Percentiles rank a stretch among this genome's conserved stretches.
Conservation (phyloP, 2,329 filamentous ascomycete species). For the Penicillium sp. region DNA sequence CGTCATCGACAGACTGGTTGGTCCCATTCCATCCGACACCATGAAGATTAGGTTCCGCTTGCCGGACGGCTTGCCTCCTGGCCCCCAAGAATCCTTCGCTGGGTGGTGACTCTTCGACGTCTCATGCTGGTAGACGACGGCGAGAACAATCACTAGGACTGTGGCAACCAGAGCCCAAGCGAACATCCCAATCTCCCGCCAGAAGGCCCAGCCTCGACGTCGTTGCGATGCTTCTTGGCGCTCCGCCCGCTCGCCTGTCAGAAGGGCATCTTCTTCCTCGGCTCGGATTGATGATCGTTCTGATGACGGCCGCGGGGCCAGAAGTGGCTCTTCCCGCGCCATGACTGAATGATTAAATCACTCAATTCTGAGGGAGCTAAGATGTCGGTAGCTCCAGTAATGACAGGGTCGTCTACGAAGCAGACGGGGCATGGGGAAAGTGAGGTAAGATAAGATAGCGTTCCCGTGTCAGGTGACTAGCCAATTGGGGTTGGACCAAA, state of each 20-base stretch:
- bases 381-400: neutral
- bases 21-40: slow-evolving; percentile 98
- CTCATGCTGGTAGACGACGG: slow-evolving; percentile 70
- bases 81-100: slow-evolving; percentile 31
- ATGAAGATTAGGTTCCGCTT: slow-evolving; percentile 98
- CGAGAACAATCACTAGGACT: slow-evolving; percentile 68
- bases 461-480: no score
- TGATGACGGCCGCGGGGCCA: slow-evolving; percentile 52
- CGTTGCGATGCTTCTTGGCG: slow-evolving; percentile 29
- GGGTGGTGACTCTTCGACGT: slow-evolving; percentile 39
- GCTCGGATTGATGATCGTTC: slow-evolving; percentile 51
- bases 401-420: no score
- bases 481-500: no score
- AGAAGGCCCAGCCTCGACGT: slow-evolving; percentile 48
- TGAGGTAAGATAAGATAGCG: slow-evolving; percentile 5
- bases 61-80: slow-evolving; percentile 45
- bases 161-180: slow-evolving; percentile 79
- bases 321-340: slow-evolving; percentile 48
- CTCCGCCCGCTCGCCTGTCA: slow-evolving; percentile 49
- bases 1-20: slow-evolving; percentile 80
- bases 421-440: no score
- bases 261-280: slow-evolving; percentile 57
- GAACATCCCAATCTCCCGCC: slow-evolving; percentile 71
- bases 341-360: slow-evolving; percentile 17
- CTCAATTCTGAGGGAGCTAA: slow-evolving; percentile 1